Evolutionary conservation across 495 filamentous ascomycete genomes (phyloP).

Genomic region (Trichoderma parareesei): DNA sequence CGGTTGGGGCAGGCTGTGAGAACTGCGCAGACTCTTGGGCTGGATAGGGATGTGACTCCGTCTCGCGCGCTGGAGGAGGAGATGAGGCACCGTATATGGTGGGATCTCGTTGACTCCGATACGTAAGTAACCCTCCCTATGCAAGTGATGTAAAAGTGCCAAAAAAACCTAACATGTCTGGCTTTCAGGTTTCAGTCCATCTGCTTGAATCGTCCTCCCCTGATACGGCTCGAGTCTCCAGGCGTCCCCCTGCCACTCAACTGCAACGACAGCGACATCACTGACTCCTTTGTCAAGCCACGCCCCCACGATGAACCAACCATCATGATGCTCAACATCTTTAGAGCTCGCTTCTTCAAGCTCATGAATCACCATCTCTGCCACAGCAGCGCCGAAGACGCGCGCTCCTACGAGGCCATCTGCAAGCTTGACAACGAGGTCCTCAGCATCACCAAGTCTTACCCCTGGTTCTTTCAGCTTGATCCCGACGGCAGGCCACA

Average conservation of each 20-base stretch:
- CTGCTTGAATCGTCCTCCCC: neutral
- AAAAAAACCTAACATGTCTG: too few species aligned
- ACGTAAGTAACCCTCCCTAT: neutral
- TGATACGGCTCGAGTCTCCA: neutral
- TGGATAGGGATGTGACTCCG: neutral
- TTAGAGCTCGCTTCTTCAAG: neutral
- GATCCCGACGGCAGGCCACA: neutral
- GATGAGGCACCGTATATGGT: slow-evolving; percentile 4
- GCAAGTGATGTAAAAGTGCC: neutral
- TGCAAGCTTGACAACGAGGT: neutral
- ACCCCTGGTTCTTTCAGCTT: slow-evolving; percentile 2
- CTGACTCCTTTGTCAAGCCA: neutral
- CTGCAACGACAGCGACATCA: slow-evolving; percentile 6
- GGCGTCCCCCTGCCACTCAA: slow-evolving; percentile 3
- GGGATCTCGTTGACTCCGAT: slow-evolving; percentile 7
- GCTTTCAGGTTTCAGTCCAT: neutral
- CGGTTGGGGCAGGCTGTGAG: slow-evolving; percentile 1
- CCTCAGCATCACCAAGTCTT: neutral
- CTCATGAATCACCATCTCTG: neutral
- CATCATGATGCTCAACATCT: neutral
- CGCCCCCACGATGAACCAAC: neutral
- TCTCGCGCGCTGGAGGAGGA: neutral
- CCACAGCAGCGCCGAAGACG: neutral
- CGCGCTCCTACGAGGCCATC: neutral
- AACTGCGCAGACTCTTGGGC: neutral